Evolutionary conservation across 2,329 filamentous ascomycete species (phyloP), one percentile per base, ranked within the genome.

Genomic region (Dactylellina haptotyla): DNA sequence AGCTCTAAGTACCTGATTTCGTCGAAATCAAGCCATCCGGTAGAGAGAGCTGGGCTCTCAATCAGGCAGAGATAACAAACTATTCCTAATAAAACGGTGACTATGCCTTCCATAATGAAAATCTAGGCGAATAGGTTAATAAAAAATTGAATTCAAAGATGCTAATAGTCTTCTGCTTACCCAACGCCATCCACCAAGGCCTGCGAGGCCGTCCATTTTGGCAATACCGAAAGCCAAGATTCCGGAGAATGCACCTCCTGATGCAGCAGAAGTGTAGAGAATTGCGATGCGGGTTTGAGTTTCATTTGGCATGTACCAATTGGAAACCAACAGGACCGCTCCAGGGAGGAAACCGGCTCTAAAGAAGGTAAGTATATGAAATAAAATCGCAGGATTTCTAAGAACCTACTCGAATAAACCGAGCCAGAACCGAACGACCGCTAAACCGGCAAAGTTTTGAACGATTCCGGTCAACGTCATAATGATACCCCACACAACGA

Each of bases 301-400:
- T 80, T 87, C 86, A 51, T 84, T 84, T 43, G 87, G 84, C 1
- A 87, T 89, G 79, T 90, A 90, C 85, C 87, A 90, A 76, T 88
- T 87, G 0, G 86, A 87, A 18, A 90, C 82, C 48, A 89, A 86
- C 32, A 89, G 82, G 9, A 89, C 82, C 0, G 86, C 86, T 39
- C 88, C 88, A 0, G 88, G 88, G 16, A 89, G 81, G 78, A 89
- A 89, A 0, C 80, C 81, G 0, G 79, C 79, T 37, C 54, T 82
- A 20, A 6, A 25, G 34, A 34, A 34, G 12, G 34, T 43, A 32
- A 23, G 4, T 26, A 30, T 25, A 4, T 45, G 12, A n/a, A 59
- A 25, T 1, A 41, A 39, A 4, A 30, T 46, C 28, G 4, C 4
- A 20, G 5, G 26, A 25, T 28, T 39, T 12, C 1, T 14, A 8